phyloP scores from a whole-genome alignment of 2,329 filamentous ascomycete genomes.

The Clonostachys chloroleuca region DNA sequence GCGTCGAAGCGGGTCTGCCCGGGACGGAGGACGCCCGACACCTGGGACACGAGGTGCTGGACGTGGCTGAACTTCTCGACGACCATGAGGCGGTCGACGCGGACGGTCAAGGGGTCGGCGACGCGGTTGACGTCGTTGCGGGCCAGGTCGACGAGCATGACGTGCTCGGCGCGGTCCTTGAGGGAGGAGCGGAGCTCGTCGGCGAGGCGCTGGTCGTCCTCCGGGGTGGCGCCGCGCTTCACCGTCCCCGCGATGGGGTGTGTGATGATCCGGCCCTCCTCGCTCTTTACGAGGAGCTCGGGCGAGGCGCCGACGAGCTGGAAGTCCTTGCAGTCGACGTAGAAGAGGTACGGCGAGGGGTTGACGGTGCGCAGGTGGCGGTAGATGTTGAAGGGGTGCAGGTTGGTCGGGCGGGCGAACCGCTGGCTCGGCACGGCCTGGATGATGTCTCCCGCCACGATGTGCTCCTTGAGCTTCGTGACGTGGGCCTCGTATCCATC shows the following conservation, averaged over 20 bases:
- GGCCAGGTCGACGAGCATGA: slow-evolving; percentile 96
- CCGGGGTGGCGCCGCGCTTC: slow-evolving; percentile 73
- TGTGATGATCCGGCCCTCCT: slow-evolving; percentile 76
- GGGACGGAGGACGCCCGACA: slow-evolving; percentile 80
- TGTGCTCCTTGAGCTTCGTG: slow-evolving; percentile 81
- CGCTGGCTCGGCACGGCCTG: slow-evolving; percentile 95
- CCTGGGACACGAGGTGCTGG: slow-evolving; percentile 93
- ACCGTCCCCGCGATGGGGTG: slow-evolving; percentile 97
- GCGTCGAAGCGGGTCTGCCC: slow-evolving; percentile 91
- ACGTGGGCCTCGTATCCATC: slow-evolving; percentile 91
- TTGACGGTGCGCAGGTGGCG: slow-evolving; percentile 95
- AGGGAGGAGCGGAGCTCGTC: slow-evolving; percentile 72
- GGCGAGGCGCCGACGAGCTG: slow-evolving; percentile 94
- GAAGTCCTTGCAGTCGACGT: slow-evolving; percentile 86
- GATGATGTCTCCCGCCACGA: slow-evolving; percentile 89
- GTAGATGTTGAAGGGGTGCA: slow-evolving; percentile 99
- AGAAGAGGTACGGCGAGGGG: slow-evolving; percentile 96
- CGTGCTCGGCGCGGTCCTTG: slow-evolving; percentile 92
- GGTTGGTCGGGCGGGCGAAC: slow-evolving; percentile 79
- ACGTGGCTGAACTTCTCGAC: slow-evolving; percentile 95
- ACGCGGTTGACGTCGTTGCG: slow-evolving; percentile 96
- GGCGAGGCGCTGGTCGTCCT: slow-evolving; percentile 79
- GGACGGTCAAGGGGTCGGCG: slow-evolving; percentile 83
- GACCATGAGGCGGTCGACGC: slow-evolving; percentile 91
- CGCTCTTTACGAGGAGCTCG: slow-evolving; percentile 38